A percentile compares a stretch with the other conserved stretches of the same genome.
These are phyloP conservation scores for Chionographis japonica DNA, from an alignment of 106 monocot genomes.

Conservation along the genomic window DNA sequence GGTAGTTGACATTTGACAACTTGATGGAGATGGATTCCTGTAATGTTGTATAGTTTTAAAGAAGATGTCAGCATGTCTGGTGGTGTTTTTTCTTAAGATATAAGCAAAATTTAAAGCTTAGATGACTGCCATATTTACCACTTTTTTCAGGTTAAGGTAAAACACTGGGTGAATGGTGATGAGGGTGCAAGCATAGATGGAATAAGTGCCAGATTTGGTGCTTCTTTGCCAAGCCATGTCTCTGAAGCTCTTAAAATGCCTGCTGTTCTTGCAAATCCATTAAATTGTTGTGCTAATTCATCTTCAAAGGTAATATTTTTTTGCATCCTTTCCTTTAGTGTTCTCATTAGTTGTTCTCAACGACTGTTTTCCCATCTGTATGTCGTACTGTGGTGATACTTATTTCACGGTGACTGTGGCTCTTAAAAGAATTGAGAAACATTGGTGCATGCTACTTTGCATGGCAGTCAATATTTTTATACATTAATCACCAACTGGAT, in stretches of 20 bases:
- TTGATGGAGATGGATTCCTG: not conserved
- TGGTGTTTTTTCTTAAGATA: too few relatives aligned
- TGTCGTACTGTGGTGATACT: too few relatives aligned
- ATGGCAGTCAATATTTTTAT: too few relatives aligned
- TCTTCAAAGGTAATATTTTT: conserved; percentile 20
- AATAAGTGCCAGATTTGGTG: conserved; percentile 36
- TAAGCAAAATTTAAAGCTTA: not conserved
- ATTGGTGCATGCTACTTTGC: too few relatives aligned
- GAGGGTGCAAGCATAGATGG: conserved; percentile 8
- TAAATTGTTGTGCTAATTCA: conserved; percentile 18
- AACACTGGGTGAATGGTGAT: conserved; percentile 13
- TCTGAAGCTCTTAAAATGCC: conserved; percentile 10
- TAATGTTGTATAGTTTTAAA: not conserved
- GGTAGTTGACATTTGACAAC: too few relatives aligned
- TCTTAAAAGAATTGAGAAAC: too few relatives aligned
- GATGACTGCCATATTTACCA: not conserved
- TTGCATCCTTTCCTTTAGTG: not conserved
- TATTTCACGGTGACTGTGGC: too few relatives aligned
- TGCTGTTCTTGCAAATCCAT: conserved; percentile 27
- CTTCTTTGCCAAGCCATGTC: conserved; percentile 4
- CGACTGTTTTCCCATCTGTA: not conserved
- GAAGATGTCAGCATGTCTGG: too few relatives aligned
- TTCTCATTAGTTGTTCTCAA: not conserved
- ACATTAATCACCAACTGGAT: too few relatives aligned
- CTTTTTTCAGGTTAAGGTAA: conserved; percentile 11